Percentiles rank a stretch among this genome's conserved stretches.
Evolutionary conservation across 1,284 basidiomycete species (phyloP).

Genomic region (Cystobasidium sp.): DNA sequence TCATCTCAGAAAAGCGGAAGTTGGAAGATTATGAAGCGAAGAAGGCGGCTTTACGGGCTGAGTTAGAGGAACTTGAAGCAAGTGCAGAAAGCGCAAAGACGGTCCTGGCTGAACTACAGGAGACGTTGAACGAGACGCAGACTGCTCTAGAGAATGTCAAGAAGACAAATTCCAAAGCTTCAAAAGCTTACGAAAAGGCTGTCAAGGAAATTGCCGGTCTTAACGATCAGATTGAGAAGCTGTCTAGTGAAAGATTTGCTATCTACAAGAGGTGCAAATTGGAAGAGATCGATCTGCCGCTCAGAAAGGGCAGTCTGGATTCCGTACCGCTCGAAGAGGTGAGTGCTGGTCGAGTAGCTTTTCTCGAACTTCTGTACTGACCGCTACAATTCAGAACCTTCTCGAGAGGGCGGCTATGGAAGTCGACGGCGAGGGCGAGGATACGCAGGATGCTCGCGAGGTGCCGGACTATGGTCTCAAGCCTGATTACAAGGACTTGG

Average conservation of each 20-base stretch:
- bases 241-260: constrained; percentile 80
- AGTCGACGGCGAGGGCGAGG: constrained; percentile 74
- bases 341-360: constrained; percentile 14
- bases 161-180: constrained; percentile 69
- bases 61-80: constrained; percentile 66
- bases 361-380: neutral
- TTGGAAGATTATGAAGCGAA: constrained; percentile 44
- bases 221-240: constrained; percentile 93
- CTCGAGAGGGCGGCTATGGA: constrained; percentile 83
- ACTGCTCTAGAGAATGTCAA: constrained; percentile 76
- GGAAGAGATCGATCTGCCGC: constrained; percentile 86
- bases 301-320: constrained; percentile 74
- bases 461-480: constrained; percentile 87
- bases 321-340: constrained; percentile 95
- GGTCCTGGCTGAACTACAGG: constrained; percentile 38
- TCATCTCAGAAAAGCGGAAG: constrained; percentile 61
- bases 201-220: constrained; percentile 85
- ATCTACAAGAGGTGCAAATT: constrained; percentile 90
- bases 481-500: constrained; percentile 76
- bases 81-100: constrained; percentile 66
- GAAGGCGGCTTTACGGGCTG: constrained; percentile 56
- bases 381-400: constrained; percentile 64
- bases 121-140: constrained; percentile 58
- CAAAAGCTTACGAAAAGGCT: constrained; percentile 78
- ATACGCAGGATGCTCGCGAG: constrained; percentile 69